Evolutionary conservation across 805 yeast genomes (phyloP).

Genomic region (Alloascoidea hylecoeti): DNA sequence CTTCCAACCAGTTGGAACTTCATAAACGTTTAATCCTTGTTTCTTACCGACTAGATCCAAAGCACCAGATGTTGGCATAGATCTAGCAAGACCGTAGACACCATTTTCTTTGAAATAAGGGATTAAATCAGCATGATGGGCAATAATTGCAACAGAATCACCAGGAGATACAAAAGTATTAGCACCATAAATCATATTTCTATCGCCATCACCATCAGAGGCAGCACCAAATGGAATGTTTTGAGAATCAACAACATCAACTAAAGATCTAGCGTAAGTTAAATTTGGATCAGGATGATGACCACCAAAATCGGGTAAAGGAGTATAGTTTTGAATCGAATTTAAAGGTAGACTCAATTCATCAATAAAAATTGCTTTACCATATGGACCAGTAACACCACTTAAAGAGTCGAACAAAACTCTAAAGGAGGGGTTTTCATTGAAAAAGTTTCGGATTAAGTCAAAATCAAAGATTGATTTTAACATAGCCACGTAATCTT

Average conservation of each 20-base stretch:
- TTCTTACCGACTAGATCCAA: slow-evolving; percentile 79
- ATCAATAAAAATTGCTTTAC: slow-evolving; percentile 66
- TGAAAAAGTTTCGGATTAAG: slow-evolving; percentile 59
- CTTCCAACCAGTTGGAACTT: slow-evolving; percentile 99
- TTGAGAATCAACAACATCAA: slow-evolving; percentile 69
- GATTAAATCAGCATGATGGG: slow-evolving; percentile 78
- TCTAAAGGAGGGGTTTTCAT: slow-evolving; percentile 39
- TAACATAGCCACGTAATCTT: slow-evolving; percentile 64
- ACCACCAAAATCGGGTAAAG: slow-evolving; percentile 91
- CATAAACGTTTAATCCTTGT: slow-evolving; percentile 66
- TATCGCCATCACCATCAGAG: slow-evolving; percentile 98
- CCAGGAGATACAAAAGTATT: slow-evolving; percentile 95
- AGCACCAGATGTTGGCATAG: slow-evolving; percentile 96
- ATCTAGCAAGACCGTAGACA: slow-evolving; percentile 84
- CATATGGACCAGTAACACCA: slow-evolving; percentile 97
- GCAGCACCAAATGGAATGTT: slow-evolving; percentile 93
- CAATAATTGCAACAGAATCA: slow-evolving; percentile 93
- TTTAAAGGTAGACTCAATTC: slow-evolving; percentile 66
- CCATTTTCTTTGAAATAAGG: slow-evolving; percentile 89
- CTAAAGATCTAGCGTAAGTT: slow-evolving; percentile 84
- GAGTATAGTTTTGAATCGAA: slow-evolving; percentile 65
- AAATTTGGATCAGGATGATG: slow-evolving; percentile 96
- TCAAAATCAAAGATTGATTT: slow-evolving; percentile 81
- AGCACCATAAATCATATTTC: slow-evolving; percentile 97
- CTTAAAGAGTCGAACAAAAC: slow-evolving; percentile 81